phyloP scores from a whole-genome alignment of 805 yeast genomes.

The Debaryomyces hansenii region DNA sequence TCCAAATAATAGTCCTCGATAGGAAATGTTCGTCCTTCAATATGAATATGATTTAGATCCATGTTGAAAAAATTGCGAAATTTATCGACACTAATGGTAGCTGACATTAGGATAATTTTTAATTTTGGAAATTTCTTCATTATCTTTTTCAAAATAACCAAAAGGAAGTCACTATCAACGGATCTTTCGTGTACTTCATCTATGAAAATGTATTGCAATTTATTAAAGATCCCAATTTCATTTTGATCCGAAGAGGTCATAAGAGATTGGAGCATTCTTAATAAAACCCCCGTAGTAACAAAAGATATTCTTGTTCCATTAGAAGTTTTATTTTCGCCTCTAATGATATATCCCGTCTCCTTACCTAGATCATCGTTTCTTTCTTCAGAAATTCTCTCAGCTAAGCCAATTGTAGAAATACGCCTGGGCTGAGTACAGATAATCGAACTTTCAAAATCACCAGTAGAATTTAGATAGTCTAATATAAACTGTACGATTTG shows the following conservation, averaged over 20 bases:
- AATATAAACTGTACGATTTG: slow-evolving; percentile 89
- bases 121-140: slow-evolving; percentile 51
- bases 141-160: slow-evolving; percentile 71
- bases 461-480: slow-evolving; percentile 56
- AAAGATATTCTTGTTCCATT: slow-evolving; percentile 72
- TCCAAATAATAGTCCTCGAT: slow-evolving; percentile 77
- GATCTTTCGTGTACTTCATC: slow-evolving; percentile 99
- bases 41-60: slow-evolving; percentile 65
- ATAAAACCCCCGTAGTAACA: slow-evolving; percentile 89
- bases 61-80: slow-evolving; percentile 66
- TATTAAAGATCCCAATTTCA: slow-evolving; percentile 42
- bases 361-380: slow-evolving; percentile 62
- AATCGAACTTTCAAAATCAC: slow-evolving; percentile 57
- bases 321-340: slow-evolving; percentile 79
- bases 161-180: slow-evolving; percentile 81
- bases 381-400: slow-evolving; percentile 89
- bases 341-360: slow-evolving; percentile 84
- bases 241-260: slow-evolving; percentile 23
- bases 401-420: slow-evolving; percentile 91
- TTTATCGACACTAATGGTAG: slow-evolving; percentile 75
- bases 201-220: slow-evolving; percentile 70
- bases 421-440: slow-evolving; percentile 95
- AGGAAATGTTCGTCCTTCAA: slow-evolving; percentile 93
- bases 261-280: slow-evolving; percentile 74
- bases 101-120: slow-evolving; percentile 85